Conservation (phyloP, 73 alveolate genomes). For the Paramecium sexaurelia region DNA sequence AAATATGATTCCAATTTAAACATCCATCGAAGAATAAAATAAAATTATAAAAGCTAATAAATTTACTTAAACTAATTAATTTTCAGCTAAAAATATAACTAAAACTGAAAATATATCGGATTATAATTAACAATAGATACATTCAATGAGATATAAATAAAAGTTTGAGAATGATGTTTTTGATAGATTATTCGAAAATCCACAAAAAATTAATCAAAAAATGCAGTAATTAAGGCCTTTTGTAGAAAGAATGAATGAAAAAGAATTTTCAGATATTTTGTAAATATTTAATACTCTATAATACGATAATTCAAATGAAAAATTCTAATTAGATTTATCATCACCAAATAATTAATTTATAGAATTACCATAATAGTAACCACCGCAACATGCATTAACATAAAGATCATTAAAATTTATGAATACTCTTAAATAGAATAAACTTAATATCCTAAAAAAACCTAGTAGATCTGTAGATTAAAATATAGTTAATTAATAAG, state of each 20-base stretch:
- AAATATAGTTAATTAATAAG: not conserved
- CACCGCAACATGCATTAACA: not conserved
- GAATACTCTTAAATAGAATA: not conserved
- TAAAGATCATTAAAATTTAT: not conserved
- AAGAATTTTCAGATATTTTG: constrained; percentile 2
- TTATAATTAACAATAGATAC: not conserved
- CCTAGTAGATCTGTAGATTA: constrained; percentile 4
- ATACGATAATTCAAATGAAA: not conserved
- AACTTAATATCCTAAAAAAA: not conserved
- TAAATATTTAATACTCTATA: not conserved
- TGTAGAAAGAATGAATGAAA: constrained; percentile 24
- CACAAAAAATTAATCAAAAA: not conserved
- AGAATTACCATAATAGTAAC: not conserved
- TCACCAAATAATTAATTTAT: not conserved
- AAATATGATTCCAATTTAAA: not conserved
- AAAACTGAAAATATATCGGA: not conserved
- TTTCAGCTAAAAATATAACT: not conserved
- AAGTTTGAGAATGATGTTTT: not conserved
- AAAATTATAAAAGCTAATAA: not conserved
- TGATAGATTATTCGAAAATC: constrained; percentile 17
- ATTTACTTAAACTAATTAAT: constrained; percentile 15
- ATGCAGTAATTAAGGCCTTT: not conserved
- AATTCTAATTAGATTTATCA: not conserved
- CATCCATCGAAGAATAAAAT: not conserved
- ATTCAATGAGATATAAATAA: not conserved